Evolutionary conservation across 1,284 basidiomycete genomes (phyloP), one percentile per base, ranked within the genome.

Genomic region (Afroboletus lepidellus): DNA sequence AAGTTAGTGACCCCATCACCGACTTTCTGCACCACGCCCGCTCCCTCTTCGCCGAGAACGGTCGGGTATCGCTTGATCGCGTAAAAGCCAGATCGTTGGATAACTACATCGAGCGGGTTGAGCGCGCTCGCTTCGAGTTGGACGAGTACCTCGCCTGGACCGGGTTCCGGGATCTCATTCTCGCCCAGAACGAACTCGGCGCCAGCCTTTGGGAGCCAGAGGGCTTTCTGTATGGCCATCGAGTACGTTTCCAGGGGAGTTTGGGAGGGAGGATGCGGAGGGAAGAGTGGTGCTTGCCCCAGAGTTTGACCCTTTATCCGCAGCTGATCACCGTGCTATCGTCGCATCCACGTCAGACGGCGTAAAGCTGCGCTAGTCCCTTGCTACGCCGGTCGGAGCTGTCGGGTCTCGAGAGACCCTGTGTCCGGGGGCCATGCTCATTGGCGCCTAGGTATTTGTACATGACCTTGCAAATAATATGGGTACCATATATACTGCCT

Each of bases 121-220:
- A 62, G 37, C 11, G 57, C 53, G 13, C 43, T 59, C 15, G 53
- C 53, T 36, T 51, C 38, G 2, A 59, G 39, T 24, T 44, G 51
- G 37, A 67, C 64, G 23, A 67, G 56, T 6, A 64, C 29, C 33
- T 67, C 51, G 29, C 60, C 62, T 9, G 51, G 45, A 18, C 55
- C 51, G 3, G 51, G 65, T 20, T 51, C 39, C 2, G 57, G 56
- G n/a, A 63, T 46, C 5, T 44, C 24, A 34, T 32, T 49, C 37
- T 34, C 36, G 30, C 50, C 50, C 20, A 67, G 24, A 9, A 7
- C 23, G 23, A 65, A 54, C n/a, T 56, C 21, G 6, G 50, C 58
- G 18, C 49, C 53, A 13, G 57, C 30, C 18, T 48, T 43, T 18
- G 49, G 45, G 16, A 60, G 59, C 58, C 61, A 65, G 12, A 63